phyloP scores from a whole-genome alignment of 2,329 filamentous ascomycete species.

The Xylariales sp. region DNA sequence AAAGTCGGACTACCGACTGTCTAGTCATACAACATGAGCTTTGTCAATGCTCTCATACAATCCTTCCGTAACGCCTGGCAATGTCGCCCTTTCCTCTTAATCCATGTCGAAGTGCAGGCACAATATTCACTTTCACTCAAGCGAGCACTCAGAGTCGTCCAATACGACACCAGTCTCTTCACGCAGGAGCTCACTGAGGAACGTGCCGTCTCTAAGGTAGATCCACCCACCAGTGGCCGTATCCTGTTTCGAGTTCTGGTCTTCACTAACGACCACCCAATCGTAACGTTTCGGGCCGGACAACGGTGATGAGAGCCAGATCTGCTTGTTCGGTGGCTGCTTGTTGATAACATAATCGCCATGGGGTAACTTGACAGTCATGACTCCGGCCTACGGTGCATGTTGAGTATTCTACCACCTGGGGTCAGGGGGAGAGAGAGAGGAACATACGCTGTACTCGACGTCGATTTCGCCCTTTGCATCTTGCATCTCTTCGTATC shows the following conservation, averaged over 20 bases:
- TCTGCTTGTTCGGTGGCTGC: slow-evolving; percentile 94
- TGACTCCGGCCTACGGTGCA: slow-evolving; percentile 67
- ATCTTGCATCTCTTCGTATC: slow-evolving; percentile 73
- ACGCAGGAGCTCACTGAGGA: slow-evolving; percentile 66
- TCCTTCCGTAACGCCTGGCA: too few relatives aligned
- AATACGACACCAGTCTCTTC: slow-evolving; percentile 68
- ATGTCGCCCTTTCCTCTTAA: too few relatives aligned
- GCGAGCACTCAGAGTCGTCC: too few relatives aligned
- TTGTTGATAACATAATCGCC: slow-evolving; percentile 97
- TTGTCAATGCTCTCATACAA: too few relatives aligned
- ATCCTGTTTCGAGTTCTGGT: slow-evolving; percentile 74
- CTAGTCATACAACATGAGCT: too few relatives aligned
- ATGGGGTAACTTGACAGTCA: slow-evolving; percentile 66
- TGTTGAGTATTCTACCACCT: slow-evolving; percentile 1
- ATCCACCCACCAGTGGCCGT: slow-evolving; percentile 75
- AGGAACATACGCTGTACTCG: slow-evolving; percentile 73
- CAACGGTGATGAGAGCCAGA: slow-evolving; percentile 90
- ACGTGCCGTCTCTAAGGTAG: slow-evolving; percentile 78
- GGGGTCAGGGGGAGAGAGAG: slow-evolving; percentile 2
- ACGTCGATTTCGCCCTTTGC: slow-evolving; percentile 72
- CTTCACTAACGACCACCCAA: slow-evolving; percentile 71
- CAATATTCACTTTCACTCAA: too few relatives aligned
- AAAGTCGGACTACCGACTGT: too few relatives aligned
- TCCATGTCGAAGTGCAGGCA: too few relatives aligned
- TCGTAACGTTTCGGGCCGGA: slow-evolving; percentile 93